Evolutionary conservation across 441 rosid genomes (phyloP), one percentile per base, ranked within the genome.

Genomic region (Jatropha multifida): DNA sequence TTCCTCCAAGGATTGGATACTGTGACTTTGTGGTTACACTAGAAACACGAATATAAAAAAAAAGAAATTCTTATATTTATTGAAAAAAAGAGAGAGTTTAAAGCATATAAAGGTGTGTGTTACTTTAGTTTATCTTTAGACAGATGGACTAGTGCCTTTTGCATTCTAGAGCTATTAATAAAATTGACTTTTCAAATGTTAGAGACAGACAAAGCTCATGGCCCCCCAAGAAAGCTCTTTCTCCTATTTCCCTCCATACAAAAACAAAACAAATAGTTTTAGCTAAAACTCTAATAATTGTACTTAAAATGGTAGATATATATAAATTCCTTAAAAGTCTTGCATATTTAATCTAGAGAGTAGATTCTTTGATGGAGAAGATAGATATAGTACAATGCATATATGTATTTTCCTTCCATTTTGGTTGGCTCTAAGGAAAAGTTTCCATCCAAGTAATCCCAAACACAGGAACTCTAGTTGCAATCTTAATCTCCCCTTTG

Each of bases 331-430:
- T 46, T 46, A 48, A 48, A 48, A 48, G n/a, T 52, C 40, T 20
- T 42, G 37, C 26, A 40, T 41, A 17, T 40, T 26, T 7, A 40
- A 38, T 49, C 14, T 18, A 26, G n/a, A 72, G 55, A 66, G 2
- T 13, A 76, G 76, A 65, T 77, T 77, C 71, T 80, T 80, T 80
- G 49, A 8, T 1, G 69, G 54, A 60, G 80, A 78, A 78, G 84
- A 67, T 62, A 74, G 74, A 51, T 23, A 23, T 23, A 23, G 23
- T 23, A 23, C 23, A 23, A 23, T 23, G 23, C 23, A 23, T 23
- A 23, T 23, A 23, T 23, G 23, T 23, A 23, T 23, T 23, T 23
- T 23, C 23, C 23, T 23, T 23, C 23, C 23, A 23, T 23, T 23
- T 23, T 23, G 23, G 18, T 69, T 55, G 59, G 52, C n/a, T 38